These are phyloP conservation scores for Fomes fomentarius DNA, from an alignment of 1,284 basidiomycete species.

Conservation along the genomic window DNA sequence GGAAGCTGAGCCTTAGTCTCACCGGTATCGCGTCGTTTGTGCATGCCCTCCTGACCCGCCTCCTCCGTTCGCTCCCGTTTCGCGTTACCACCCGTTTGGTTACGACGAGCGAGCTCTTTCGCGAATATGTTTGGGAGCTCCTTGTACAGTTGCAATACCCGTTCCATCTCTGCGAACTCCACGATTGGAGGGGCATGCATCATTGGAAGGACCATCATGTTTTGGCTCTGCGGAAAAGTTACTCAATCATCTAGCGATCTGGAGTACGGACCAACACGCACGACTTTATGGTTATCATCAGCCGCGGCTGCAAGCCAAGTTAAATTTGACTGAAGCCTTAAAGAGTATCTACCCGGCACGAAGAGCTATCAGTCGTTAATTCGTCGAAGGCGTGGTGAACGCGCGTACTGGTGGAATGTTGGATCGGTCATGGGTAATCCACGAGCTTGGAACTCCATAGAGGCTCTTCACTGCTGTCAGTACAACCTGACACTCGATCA, in stretches of 20 bases:
- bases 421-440: constrained; percentile 52
- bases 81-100: constrained; percentile 39
- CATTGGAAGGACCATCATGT: constrained; percentile 46
- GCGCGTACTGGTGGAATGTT: constrained; percentile 59
- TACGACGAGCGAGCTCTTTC: constrained; percentile 60
- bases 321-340: constrained; percentile 65
- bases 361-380: background rate
- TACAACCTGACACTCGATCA: background rate
- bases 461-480: background rate
- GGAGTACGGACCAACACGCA: constrained; percentile 33
- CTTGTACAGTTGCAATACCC: constrained; percentile 64
- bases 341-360: constrained; percentile 62
- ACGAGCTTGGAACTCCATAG: constrained; percentile 45
- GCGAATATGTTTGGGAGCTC: constrained; percentile 63
- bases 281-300: constrained; percentile 53
- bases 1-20: constrained; percentile 48
- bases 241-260: background rate
- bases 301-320: constrained; percentile 67
- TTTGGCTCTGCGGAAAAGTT: constrained; percentile 21
- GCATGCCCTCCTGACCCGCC: constrained; percentile 35
- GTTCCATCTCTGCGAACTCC: constrained; percentile 54
- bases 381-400: background rate
- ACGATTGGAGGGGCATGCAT: constrained; percentile 59
- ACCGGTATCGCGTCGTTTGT: constrained; percentile 74
- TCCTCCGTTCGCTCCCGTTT: constrained; percentile 70